Base-by-base conservation (phyloP, 306 rosid species). In the Geum urbanum region DNA sequence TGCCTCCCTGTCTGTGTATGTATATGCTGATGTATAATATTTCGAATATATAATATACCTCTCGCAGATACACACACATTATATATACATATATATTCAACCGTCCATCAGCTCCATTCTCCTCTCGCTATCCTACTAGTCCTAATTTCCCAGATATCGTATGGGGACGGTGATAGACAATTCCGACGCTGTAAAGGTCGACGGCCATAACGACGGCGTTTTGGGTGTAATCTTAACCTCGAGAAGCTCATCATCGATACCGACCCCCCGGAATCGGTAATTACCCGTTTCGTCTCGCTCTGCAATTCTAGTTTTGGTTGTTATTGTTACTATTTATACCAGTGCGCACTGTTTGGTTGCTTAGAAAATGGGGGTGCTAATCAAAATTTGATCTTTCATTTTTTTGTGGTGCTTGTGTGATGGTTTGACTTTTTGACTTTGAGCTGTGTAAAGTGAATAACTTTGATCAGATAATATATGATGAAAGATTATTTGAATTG, bases 231-330 rank as follows among this genome's bases (percentile, higher is more conserved):
- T 24, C 50, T 69, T 35, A 64, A 69, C 58, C 84, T 76, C 20
- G 81, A 85, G 51, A 94, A 90, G 86, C 86, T 94, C 84, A 84
- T 94, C 55, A 90, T 94, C 60, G 99, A 94, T 65, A 94, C 99
- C 41, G 99, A 94, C 80, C 99, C 80, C 99, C 99, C 24, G 99
- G 98, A 73, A 94, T 94, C 70, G 98, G 98, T 88, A 72, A 78
- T 83, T 77, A 67, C 53, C 2, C 12, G 9, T 2, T 45, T 72
- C 15, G 0, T 0, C 14, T 41, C 13, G n/a, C 15, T 15, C 11
- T 16, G 6, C 16, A 3, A 11, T 22, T 24, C 24, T 9, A 1
- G 45, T 1, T 12, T 32, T 32, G 37, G 4, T 37, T 35, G 15
- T 35, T 9, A 13, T 55, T 27, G 16, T 32, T 55, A 32, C 37